Base-by-base conservation (phyloP, 805 yeast species). In the Barnettozyma botsteinii region DNA sequence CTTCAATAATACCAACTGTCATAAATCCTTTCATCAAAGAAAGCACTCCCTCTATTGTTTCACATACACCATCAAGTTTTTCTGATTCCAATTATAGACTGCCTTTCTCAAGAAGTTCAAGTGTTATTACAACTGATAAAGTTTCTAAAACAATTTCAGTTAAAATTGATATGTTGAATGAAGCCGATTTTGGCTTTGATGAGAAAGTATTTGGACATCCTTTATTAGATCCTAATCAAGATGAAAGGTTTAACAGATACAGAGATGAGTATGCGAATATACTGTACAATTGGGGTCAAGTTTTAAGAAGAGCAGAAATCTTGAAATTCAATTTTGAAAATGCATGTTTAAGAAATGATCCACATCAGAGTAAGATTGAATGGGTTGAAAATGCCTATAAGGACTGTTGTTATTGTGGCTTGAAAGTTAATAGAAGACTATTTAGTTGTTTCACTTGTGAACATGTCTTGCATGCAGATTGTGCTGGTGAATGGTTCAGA, bases 401-500 rank as follows among this genome's bases (percentile, higher is more conserved):
- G 35, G 69, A 69, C 47, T 88, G 97, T 56, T 73, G 71, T 18
- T 75, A 70, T 38, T 89, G 98, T 61, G 73, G 73, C 13, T 61
- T 79, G 45, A 65, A 74, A 23, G 79, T 83, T 1, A 63, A 67
- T 2, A 79, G 80, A 45, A 64, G 82, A 46, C 67, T 82, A 23
- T 77, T 80, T 23, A 72, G 76, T 0, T 89, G 98, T 55, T 70
- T 75, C 6, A 65, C 66, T 21, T 89, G 98, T 61, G 82, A 78
- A 41, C 97, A 91, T 60, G 67, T 85, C 3, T 53, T 84, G 49
- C 98, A 89, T 56, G 73, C 85, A 3, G 66, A 67, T 18, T 89
- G 98, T 64, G 93, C 95, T 0, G 61, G 70, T 15, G 71, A 71
- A 37, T 89, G 98, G 96, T 87, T 94, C 86, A 60, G 61, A 7